Evolutionary conservation across 2,329 filamentous ascomycete genomes (phyloP).

Genomic region (Fusarium newnesense): DNA sequence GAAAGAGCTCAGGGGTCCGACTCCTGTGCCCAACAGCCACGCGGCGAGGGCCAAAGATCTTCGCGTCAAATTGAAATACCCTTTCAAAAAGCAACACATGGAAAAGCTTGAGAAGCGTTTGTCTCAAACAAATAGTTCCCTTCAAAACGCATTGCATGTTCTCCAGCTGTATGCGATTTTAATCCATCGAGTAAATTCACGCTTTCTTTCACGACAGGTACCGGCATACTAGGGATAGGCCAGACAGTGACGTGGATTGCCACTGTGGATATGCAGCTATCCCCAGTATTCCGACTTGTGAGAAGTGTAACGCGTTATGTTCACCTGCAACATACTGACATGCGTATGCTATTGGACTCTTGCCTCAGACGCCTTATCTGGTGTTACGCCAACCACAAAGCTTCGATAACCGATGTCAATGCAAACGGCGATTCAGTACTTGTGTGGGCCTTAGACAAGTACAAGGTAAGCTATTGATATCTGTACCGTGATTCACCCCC

Average conservation of each 20-base stretch:
- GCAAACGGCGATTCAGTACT: fast-evolving
- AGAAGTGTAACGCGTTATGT: too few species aligned
- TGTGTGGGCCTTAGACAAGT: too few species aligned
- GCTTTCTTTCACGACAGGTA: fast-evolving
- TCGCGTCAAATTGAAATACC: fast-evolving
- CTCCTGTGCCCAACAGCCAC: fast-evolving
- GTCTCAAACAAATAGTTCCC: not conserved
- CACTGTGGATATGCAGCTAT: fast-evolving
- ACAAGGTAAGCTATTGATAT: too few species aligned
- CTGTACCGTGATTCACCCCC: too few species aligned
- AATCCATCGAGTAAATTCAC: too few species aligned
- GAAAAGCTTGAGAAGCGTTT: fast-evolving
- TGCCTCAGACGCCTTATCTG: not conserved
- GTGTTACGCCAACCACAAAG: fast-evolving
- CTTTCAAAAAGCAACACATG: not conserved
- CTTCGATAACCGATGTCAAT: fast-evolving
- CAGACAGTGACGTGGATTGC: fast-evolving
- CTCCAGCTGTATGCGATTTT: not conserved
- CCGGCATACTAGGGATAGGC: fast-evolving
- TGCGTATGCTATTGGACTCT: fast-evolving
- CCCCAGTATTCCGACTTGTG: fast-evolving
- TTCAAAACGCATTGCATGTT: fast-evolving
- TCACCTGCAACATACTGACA: not conserved
- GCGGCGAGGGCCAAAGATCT: fast-evolving
- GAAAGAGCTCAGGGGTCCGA: fast-evolving